A percentile compares a stretch with the other conserved stretches of the same genome.
Evolutionary conservation across 495 filamentous ascomycete genomes (phyloP).

Genomic region (Hypoxylon fuscum): DNA sequence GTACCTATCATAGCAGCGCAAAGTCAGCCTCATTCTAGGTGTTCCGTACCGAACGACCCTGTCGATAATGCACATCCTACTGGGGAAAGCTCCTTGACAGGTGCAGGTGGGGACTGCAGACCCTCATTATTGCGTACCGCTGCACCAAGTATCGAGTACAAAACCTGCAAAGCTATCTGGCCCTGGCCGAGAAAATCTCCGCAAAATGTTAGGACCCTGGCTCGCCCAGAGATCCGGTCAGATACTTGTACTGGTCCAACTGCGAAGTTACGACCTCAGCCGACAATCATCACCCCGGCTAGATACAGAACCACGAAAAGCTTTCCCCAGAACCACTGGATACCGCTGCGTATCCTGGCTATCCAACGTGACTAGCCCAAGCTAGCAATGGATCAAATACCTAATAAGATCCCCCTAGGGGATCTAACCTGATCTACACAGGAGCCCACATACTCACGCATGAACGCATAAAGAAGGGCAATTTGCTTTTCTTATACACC

Average conservation of each 20-base stretch:
- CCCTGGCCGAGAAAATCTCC: constrained; percentile 39
- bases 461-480: constrained; percentile 40
- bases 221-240: constrained; percentile 40
- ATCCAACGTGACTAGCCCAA: constrained; percentile 15
- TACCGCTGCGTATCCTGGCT: constrained; percentile 20
- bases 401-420: constrained; percentile 22
- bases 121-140: constrained; percentile 15
- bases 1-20: constrained; percentile 15
- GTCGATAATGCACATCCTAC: constrained; percentile 40
- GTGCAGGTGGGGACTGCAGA: constrained; percentile 32
- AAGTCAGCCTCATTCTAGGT: constrained; percentile 35
- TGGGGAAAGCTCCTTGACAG: constrained; percentile 43
- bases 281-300: constrained; percentile 14
- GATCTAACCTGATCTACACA: constrained; percentile 39
- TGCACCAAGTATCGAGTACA: constrained; percentile 19
- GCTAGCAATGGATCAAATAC: constrained; percentile 29
- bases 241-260: constrained; percentile 23
- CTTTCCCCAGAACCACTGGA: constrained; percentile 7
- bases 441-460: constrained; percentile 27
- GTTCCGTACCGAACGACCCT: constrained; percentile 29
- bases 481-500: constrained; percentile 42
- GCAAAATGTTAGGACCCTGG: constrained; percentile 24
- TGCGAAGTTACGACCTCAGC: not conserved
- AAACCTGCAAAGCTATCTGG: constrained; percentile 18
- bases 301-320: constrained; percentile 5